phyloP scores from a whole-genome alignment of 495 filamentous ascomycete species.

The Neurospora sp. region DNA sequence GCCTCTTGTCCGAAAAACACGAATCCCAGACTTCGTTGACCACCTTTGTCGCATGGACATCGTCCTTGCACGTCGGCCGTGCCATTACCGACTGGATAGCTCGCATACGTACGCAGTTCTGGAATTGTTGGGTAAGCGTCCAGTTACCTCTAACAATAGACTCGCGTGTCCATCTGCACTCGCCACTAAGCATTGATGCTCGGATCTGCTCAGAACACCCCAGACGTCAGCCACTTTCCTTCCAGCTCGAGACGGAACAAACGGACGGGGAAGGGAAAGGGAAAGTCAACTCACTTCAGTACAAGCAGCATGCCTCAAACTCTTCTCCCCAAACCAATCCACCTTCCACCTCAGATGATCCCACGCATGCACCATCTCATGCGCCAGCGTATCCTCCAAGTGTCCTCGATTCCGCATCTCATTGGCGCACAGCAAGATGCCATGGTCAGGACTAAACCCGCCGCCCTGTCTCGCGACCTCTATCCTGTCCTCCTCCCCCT shows the following conservation, averaged over 20 bases:
- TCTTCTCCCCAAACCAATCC: constrained; percentile 57
- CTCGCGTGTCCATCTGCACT: constrained; percentile 86
- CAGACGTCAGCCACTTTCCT: neutral
- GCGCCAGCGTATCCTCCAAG: constrained; percentile 86
- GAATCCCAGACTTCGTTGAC: constrained; percentile 98
- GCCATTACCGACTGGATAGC: constrained; percentile 66
- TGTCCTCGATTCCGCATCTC: constrained; percentile 62
- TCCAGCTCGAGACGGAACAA: neutral
- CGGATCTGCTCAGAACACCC: constrained; percentile 53
- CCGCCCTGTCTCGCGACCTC: constrained; percentile 44
- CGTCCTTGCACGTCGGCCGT: constrained; percentile 72
- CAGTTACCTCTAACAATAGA: constrained; percentile 74
- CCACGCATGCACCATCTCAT: constrained; percentile 97
- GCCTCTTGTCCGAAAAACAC: constrained; percentile 86
- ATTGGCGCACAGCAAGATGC: constrained; percentile 87
- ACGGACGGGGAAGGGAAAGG: neutral
- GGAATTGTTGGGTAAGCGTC: constrained; percentile 83
- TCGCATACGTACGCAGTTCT: constrained; percentile 77
- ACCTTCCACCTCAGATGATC: constrained; percentile 88
- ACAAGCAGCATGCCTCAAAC: constrained; percentile 80
- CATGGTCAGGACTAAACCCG: constrained; percentile 73
- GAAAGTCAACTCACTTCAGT: constrained; percentile 59
- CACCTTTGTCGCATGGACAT: constrained; percentile 73
- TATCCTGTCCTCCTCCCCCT: neutral
- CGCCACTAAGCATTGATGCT: constrained; percentile 81